Evolutionary conservation across 2,329 filamentous ascomycete species (phyloP).

Genomic region (Cladophialophora carrionii): DNA sequence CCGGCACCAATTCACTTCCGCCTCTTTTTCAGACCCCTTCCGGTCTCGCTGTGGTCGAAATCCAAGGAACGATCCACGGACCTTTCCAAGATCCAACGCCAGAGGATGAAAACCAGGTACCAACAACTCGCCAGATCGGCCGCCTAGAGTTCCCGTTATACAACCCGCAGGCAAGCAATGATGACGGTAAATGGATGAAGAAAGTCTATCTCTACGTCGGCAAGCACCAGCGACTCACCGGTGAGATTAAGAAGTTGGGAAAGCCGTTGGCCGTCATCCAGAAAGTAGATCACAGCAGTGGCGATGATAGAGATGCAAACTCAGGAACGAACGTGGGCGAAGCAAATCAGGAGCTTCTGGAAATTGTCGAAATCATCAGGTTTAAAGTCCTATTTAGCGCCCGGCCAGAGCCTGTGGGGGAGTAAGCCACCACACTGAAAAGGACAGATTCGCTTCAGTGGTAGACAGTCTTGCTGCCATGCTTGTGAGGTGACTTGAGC

Average conservation of each 20-base stretch:
- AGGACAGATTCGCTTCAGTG: background rate
- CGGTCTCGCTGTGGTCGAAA: slow-evolving; percentile 84
- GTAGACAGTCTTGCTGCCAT: background rate
- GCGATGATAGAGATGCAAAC: slow-evolving; percentile 43
- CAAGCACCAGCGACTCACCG: slow-evolving; percentile 82
- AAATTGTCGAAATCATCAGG: slow-evolving; percentile 84
- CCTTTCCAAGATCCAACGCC: slow-evolving; percentile 50
- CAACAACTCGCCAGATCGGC: slow-evolving; percentile 63
- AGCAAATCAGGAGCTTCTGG: slow-evolving; percentile 57
- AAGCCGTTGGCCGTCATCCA: slow-evolving; percentile 79
- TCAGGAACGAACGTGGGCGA: background rate
- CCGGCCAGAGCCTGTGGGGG: slow-evolving; percentile 80
- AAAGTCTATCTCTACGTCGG: slow-evolving; percentile 85
- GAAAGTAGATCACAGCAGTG: slow-evolving; percentile 48
- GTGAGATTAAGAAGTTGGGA: slow-evolving; percentile 84
- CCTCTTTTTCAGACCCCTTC: slow-evolving; percentile 83
- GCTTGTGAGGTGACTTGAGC: background rate
- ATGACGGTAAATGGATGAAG: slow-evolving; percentile 81
- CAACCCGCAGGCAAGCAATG: slow-evolving; percentile 51
- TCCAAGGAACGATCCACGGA: slow-evolving; percentile 88
- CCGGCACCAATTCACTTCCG: slow-evolving; percentile 66
- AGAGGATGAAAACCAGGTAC: slow-evolving; percentile 23
- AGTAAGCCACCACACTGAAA: slow-evolving; percentile 9
- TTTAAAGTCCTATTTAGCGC: slow-evolving; percentile 84
- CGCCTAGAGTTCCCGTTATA: slow-evolving; percentile 79